Evolutionary conservation across 2,329 filamentous ascomycete species (phyloP).

Genomic region (Pseudonectria buxi): DNA sequence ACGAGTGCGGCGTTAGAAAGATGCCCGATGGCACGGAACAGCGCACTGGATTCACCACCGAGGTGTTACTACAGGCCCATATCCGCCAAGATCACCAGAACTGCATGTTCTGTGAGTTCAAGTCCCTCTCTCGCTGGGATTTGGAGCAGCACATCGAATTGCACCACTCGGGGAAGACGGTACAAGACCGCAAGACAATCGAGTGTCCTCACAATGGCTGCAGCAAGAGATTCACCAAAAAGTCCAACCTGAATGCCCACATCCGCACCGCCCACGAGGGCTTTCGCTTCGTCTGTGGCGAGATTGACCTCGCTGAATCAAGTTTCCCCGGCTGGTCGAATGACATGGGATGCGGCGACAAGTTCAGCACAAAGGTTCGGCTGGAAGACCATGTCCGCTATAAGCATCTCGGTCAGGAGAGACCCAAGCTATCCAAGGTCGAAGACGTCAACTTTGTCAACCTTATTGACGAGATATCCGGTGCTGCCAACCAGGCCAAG

Average conservation of each 20-base stretch:
- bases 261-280: constrained; percentile 71
- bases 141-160: constrained; percentile 74
- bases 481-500: constrained; percentile 33
- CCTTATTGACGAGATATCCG: constrained; percentile 38
- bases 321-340: constrained; percentile 60
- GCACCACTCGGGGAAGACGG: constrained; percentile 57
- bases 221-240: constrained; percentile 70
- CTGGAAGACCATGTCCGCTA: constrained; percentile 81
- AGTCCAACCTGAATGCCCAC: constrained; percentile 77
- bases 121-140: constrained; percentile 59
- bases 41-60: constrained; percentile 61
- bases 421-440: constrained; percentile 29
- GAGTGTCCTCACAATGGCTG: constrained; percentile 64
- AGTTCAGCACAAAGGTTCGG: constrained; percentile 69
- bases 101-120: constrained; percentile 68
- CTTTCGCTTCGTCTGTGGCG: constrained; percentile 70
- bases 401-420: constrained; percentile 61
- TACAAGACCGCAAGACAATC: constrained; percentile 59
- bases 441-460: constrained; percentile 15
- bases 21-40: constrained; percentile 33
- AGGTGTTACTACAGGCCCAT: constrained; percentile 65
- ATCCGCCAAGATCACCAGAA: constrained; percentile 64
- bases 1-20: constrained; percentile 52
- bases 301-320: constrained; percentile 51
- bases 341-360: constrained; percentile 63